Percentiles rank a stretch among this genome's conserved stretches.
These are phyloP conservation scores for Nitzschia sp. DNA, from an alignment of 108 stramenopile genomes.

Conservation along the genomic window DNA sequence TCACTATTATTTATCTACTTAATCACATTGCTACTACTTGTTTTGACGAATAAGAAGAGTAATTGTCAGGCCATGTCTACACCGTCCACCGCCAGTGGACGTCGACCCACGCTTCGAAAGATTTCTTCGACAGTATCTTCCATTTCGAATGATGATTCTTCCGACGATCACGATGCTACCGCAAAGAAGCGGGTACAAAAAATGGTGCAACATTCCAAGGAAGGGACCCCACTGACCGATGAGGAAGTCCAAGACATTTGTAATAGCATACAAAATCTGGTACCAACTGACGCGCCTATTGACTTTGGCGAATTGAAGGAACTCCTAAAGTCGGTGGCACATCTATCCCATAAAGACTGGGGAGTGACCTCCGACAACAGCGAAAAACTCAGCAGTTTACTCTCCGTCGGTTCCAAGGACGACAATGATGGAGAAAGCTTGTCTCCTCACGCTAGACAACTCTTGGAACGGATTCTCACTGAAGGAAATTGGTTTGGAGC, in stretches of 20 bases:
- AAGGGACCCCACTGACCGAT: conserved; percentile 41
- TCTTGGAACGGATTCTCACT: conserved; percentile 60
- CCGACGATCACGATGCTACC: neutral
- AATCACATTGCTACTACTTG: no score
- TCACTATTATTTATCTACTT: no score
- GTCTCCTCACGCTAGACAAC: conserved; percentile 16
- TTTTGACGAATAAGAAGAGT: no score
- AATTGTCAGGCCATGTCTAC: neutral
- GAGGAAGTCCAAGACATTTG: conserved; percentile 48
- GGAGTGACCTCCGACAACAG: conserved; percentile 47
- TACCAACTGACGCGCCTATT: conserved; percentile 6
- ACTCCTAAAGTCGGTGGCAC: conserved; percentile 51
- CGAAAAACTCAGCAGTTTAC: conserved; percentile 27
- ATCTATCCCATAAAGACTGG: conserved; percentile 80
- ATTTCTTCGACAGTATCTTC: conserved; percentile 11
- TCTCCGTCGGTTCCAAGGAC: conserved; percentile 11
- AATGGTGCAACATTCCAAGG: conserved; percentile 43
- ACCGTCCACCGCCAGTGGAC: neutral
- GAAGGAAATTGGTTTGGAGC: conserved; percentile 88
- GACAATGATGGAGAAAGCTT: neutral
- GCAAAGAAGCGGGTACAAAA: conserved; percentile 11
- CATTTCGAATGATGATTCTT: neutral
- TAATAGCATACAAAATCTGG: conserved; percentile 29
- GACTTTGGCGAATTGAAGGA: conserved; percentile 41
- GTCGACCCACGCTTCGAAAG: conserved; percentile 17